Conservation (phyloP, 164 flowering plant genomes). For the Warburgia ugandensis region DNA sequence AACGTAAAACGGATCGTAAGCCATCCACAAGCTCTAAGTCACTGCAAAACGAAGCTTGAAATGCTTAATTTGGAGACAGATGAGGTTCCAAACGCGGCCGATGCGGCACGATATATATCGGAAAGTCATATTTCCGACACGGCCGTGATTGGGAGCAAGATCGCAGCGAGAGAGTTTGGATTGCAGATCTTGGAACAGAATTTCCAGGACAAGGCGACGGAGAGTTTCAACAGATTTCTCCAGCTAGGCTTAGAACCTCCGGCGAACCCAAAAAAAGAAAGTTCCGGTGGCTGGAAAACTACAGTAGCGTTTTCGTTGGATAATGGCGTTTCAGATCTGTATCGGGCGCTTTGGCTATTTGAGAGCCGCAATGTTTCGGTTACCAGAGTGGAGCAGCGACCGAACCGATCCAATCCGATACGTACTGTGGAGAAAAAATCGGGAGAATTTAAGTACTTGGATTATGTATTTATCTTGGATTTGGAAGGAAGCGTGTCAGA, state of each 20-base stretch:
- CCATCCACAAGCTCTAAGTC: constrained; percentile 28
- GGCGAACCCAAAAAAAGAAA: neutral
- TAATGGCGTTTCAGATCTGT: constrained; percentile 22
- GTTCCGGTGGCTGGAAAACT: constrained; percentile 8
- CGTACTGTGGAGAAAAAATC: constrained; percentile 3
- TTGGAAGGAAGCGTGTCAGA: constrained; percentile 14
- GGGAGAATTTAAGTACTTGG: constrained; percentile 7
- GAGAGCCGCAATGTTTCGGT: constrained; percentile 16
- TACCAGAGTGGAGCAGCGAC: constrained; percentile 22
- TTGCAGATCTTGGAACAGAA: constrained; percentile 19
- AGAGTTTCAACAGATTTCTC: constrained; percentile 11
- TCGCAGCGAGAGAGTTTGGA: constrained; percentile 24
- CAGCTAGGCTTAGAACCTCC: constrained; percentile 11
- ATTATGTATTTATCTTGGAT: constrained; percentile 22
- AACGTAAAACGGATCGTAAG: constrained; percentile 18
- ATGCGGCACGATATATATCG: constrained; percentile 16
- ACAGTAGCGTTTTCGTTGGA: constrained; percentile 21
- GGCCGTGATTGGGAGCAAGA: constrained; percentile 25
- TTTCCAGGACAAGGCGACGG: constrained; percentile 10
- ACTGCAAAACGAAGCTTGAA: constrained; percentile 15
- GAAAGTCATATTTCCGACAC: constrained; percentile 16
- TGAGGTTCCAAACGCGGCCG: constrained; percentile 21
- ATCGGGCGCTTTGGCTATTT: constrained; percentile 17
- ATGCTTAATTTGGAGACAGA: constrained; percentile 13
- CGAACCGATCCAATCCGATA: constrained; percentile 18